Base-by-base conservation (phyloP, 257 asterid species). In the Ilex asprella region DNA sequence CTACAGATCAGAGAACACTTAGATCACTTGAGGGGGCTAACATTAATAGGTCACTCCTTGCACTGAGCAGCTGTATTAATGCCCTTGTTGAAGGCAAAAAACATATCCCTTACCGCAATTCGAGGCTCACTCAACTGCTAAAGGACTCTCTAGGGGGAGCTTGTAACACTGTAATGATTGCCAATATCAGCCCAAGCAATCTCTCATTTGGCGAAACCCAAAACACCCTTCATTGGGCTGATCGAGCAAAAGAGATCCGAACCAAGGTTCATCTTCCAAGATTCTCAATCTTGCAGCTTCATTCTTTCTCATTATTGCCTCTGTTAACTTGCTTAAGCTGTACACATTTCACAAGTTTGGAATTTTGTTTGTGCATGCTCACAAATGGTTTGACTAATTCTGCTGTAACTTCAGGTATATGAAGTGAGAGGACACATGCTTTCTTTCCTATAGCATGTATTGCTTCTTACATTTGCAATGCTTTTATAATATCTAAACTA, bases 1-100 rank as follows among this genome's bases (percentile, higher is more conserved):
- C 90, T 16, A 84, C 87, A 16, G 90, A 84, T 65, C 87, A 84
- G 70, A 76, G 82, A 68, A 84, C 90, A 30, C 73, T 83, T 39
- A 83, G 90, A 67, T 83, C 90, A 35, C 84, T 81, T 31, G 90
- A 84, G 61, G 90, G 87, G 49, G 90, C 90, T 61, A 84, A 84
- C 65, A 84, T 81, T 56, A 84, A 81, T 61, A 78, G 68, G 65
- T 84, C 90, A 44, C 85, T 84, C 15, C 87, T 84, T 21, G 90
- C 90, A 16, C 62, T 84, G 27, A 84, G 90, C 78, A 83, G 90
- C 76, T 83, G 90, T 70, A 83, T 83, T 60, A 83, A 83, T 70
- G 86, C 84, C 30, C 78, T 83, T 9, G 86, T 83, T 44, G 90
- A 83, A 77, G 90, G 84, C 10, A 83, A 80, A 72, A 83, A 83